These are phyloP conservation scores for Venturia asperata DNA, from an alignment of 2,329 filamentous ascomycete species.

Conservation along the genomic window DNA sequence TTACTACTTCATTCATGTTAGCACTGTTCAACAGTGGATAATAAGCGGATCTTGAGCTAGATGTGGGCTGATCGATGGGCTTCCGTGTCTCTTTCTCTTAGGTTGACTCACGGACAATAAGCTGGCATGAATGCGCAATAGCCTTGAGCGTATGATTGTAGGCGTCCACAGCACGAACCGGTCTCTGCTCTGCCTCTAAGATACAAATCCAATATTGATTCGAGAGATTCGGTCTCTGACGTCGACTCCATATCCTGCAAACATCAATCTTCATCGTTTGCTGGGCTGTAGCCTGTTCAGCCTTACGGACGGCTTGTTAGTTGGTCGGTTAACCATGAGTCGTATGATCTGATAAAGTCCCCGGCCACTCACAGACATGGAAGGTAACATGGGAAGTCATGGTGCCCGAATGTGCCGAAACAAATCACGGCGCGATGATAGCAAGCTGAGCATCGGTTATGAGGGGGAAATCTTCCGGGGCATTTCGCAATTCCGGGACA, in stretches of 20 bases:
- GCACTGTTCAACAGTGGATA: not conserved
- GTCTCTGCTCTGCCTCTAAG: not conserved
- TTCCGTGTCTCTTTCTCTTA: not conserved
- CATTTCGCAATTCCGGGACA: not conserved
- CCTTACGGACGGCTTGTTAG: slow-evolving; percentile 4
- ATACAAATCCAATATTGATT: not conserved
- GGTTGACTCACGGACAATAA: not conserved
- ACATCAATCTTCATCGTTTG: not conserved
- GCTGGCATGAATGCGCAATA: not conserved
- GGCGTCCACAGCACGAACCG: not conserved
- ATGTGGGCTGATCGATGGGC: not conserved
- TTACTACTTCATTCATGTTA: slow-evolving; percentile 10
- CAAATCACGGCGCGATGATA: not conserved
- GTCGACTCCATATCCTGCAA: not conserved
- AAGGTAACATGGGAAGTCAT: not conserved
- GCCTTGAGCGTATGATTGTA: not conserved
- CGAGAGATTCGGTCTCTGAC: not conserved
- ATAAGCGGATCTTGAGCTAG: not conserved
- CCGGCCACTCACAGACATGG: not conserved
- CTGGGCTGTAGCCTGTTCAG: not conserved
- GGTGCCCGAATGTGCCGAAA: not conserved
- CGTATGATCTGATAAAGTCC: not conserved
- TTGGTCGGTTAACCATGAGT: not conserved
- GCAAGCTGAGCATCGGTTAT: not conserved
- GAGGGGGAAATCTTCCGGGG: not conserved